phyloP scores from a whole-genome alignment of 2,329 filamentous ascomycete genomes.

The Diaporthe velutina region DNA sequence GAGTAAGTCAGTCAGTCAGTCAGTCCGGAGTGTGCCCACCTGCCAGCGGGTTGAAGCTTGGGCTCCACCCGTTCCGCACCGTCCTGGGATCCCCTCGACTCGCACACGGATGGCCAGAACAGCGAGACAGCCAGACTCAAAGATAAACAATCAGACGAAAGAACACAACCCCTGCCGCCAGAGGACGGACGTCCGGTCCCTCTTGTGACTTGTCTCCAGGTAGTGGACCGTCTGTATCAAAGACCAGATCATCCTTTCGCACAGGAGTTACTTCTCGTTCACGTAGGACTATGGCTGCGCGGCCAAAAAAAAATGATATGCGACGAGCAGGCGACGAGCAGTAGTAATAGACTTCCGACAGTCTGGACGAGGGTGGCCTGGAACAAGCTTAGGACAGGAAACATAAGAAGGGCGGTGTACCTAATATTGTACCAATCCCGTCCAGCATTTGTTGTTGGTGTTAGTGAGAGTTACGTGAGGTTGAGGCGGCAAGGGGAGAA shows the following conservation, averaged over 20 bases:
- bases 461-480: constrained; percentile 17
- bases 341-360: not conserved
- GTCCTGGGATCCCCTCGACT: constrained; percentile 26
- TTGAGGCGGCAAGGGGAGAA: constrained; percentile 20
- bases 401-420: constrained; percentile 24
- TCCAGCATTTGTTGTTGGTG: not conserved
- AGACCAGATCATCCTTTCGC: not conserved
- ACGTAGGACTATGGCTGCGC: not conserved
- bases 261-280: not conserved
- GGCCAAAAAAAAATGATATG: not conserved
- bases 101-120: constrained; percentile 4
- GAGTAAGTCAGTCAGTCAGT: not conserved
- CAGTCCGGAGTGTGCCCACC: constrained; percentile 5
- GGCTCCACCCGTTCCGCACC: constrained; percentile 17
- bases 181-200: constrained; percentile 12
- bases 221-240: not conserved
- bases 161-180: not conserved
- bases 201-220: not conserved
- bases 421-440: not conserved
- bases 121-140: not conserved
- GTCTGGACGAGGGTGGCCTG: not conserved
- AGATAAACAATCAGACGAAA: constrained; percentile 25
- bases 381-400: not conserved
- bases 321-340: no score
- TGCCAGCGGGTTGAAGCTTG: constrained; percentile 11